A percentile compares a stretch with the other conserved stretches of the same genome.
phyloP scores from a whole-genome alignment of 768 basidiomycete species.

The Gyrodon lividus region DNA sequence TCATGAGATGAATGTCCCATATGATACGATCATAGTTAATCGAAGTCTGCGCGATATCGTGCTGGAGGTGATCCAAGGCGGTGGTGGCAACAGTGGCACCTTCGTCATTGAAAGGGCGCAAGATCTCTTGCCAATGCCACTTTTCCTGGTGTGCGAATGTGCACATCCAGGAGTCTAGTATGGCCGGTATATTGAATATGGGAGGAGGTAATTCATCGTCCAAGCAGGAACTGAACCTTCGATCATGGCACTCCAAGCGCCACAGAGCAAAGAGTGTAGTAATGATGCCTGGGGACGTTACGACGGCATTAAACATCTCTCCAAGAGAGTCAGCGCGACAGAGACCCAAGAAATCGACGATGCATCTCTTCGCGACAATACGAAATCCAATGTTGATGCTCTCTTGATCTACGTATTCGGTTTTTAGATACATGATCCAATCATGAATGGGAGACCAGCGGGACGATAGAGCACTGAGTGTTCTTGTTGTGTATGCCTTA shows the following conservation, averaged over 20 bases:
- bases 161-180: conserved; percentile 30
- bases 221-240: conserved; percentile 13
- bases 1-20: conserved; percentile 32
- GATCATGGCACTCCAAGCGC: conserved; percentile 23
- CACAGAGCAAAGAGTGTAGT: conserved; percentile 27
- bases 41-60: conserved; percentile 19
- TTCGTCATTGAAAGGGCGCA: conserved; percentile 22
- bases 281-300: conserved; percentile 17
- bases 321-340: conserved; percentile 13
- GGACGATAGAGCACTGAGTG: conserved; percentile 4
- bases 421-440: conserved; percentile 29
- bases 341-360: conserved; percentile 23
- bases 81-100: conserved; percentile 18
- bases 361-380: conserved; percentile 15
- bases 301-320: conserved; percentile 17
- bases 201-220: conserved; percentile 5
- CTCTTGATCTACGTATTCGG: conserved; percentile 21
- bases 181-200: conserved; percentile 9
- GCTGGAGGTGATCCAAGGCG: conserved; percentile 25
- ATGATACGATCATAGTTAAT: conserved; percentile 27
- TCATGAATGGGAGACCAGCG: conserved; percentile 20
- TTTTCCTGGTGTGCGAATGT: conserved; percentile 20
- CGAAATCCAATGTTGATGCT: conserved; percentile 20
- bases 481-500: neutral
- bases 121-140: conserved; percentile 29